Percentiles rank a stretch among this genome's conserved stretches.
These are phyloP conservation scores for Mortierella sp. DNA, from an alignment of 371 early-diverging fungal genomes.

Conservation along the genomic window DNA sequence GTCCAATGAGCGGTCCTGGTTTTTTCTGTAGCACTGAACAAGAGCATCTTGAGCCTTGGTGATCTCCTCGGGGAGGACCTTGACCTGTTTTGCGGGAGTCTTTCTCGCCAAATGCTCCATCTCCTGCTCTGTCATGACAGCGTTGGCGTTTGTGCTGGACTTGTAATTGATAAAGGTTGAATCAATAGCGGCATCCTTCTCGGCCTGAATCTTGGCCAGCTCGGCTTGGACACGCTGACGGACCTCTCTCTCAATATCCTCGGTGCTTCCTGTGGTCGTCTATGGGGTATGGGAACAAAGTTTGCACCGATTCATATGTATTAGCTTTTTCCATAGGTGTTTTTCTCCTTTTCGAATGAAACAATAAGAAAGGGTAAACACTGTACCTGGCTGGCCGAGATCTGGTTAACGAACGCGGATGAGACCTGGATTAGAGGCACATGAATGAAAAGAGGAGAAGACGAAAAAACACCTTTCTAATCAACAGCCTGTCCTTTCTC, in stretches of 20 bases:
- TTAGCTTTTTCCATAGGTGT: neutral
- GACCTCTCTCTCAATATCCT: slow-evolving; percentile 53
- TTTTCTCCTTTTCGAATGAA: neutral
- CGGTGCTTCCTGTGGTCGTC: slow-evolving; percentile 30
- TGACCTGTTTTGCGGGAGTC: slow-evolving; percentile 42
- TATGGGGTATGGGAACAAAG: neutral
- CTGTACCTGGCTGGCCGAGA: slow-evolving; percentile 45
- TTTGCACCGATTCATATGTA: neutral
- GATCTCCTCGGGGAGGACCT: slow-evolving; percentile 55
- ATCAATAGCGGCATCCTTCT: slow-evolving; percentile 30
- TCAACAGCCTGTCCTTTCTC: neutral
- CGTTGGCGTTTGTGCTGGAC: slow-evolving; percentile 49
- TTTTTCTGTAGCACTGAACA: slow-evolving; percentile 59
- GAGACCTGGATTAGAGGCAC: slow-evolving; percentile 30
- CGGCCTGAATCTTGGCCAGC: slow-evolving; percentile 45
- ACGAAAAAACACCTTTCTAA: neutral
- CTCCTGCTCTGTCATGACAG: slow-evolving; percentile 51
- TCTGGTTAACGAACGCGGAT: slow-evolving; percentile 48
- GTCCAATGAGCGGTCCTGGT: slow-evolving; percentile 61
- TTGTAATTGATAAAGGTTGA: slow-evolving; percentile 47
- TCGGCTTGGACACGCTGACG: slow-evolving; percentile 56
- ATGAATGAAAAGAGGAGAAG: neutral
- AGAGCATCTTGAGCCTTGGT: slow-evolving; percentile 61
- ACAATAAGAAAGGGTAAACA: neutral
- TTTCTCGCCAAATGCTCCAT: slow-evolving; percentile 48